Percentiles rank a stretch among this genome's conserved stretches.
These are phyloP conservation scores for Amyloporia xantha DNA, from an alignment of 768 basidiomycete genomes.

Conservation along the genomic window DNA sequence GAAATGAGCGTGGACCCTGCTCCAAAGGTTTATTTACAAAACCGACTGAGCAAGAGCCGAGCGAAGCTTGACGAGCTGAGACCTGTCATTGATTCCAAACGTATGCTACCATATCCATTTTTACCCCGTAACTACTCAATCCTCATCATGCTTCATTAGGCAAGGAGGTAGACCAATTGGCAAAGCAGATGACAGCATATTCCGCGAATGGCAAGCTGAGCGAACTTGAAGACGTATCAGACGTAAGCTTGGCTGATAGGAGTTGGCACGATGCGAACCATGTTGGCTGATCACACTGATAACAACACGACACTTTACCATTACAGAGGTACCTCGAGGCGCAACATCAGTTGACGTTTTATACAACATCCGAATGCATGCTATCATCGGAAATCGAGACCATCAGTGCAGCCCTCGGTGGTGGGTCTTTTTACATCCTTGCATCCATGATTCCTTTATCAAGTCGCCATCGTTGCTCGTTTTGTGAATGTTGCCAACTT, in stretches of 20 bases:
- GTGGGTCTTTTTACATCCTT: constrained; percentile 30
- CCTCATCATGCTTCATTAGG: constrained; percentile 28
- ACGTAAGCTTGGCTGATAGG: constrained; percentile 18
- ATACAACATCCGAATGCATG: constrained; percentile 47
- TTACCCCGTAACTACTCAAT: constrained; percentile 5
- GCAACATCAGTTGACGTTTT: constrained; percentile 50
- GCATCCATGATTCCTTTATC: constrained; percentile 7
- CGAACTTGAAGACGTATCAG: constrained; percentile 36
- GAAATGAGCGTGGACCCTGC: constrained; percentile 59
- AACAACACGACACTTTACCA: not conserved
- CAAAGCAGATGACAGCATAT: constrained; percentile 41
- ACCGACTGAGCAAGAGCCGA: constrained; percentile 56
- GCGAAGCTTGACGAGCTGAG: constrained; percentile 57
- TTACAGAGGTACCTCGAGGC: constrained; percentile 59
- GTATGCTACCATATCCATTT: constrained; percentile 31
- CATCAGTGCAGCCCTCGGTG: constrained; percentile 55
- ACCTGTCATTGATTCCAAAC: constrained; percentile 52
- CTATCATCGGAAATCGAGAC: constrained; percentile 60
- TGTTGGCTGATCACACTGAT: not conserved
- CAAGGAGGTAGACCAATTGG: constrained; percentile 46
- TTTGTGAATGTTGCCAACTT: too few species aligned
- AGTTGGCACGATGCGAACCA: not conserved
- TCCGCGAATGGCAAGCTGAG: constrained; percentile 44
- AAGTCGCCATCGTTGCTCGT: not conserved
- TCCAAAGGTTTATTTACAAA: constrained; percentile 77